Base-by-base conservation (phyloP, 176 grass and related monocot genomes). In the Ananas comosus region DNA sequence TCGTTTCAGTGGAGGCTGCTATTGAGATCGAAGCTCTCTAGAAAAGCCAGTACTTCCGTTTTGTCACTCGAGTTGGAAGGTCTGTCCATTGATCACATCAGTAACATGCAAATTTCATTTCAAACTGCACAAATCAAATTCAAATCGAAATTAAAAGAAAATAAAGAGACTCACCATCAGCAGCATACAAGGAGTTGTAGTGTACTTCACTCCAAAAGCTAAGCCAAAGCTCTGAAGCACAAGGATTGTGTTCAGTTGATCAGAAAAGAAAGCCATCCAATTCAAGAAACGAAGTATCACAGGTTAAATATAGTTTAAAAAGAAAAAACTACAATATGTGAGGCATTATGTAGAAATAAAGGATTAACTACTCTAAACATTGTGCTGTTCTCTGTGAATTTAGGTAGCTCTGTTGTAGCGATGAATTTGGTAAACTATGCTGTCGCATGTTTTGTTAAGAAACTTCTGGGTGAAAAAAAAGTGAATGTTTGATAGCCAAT, bases 151-250 rank as follows among this genome's bases (percentile, higher is more conserved):
- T 50, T 14, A 24, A 51, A 61, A 71, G 8, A 16, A 12, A 11
- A 52, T 12, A 28, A 65, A 73, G 49, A 74, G 52, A 75, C 53
- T 80, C 70, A 97, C 93, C 93, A 85, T 97, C 86, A 81, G 74
- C 74, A 63, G 82, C 94, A 82, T 97, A 97, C 50, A 97, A 78
- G 27, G 94, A 97, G 76, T 97, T 97, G 82, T 97, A 97, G 74
- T 97, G 94, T 61, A 97, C 94, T 81, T 97, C 94, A 23, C 94
- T 90, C 94, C 94, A 97, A 75, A 97, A 97, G 72, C 94, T 97
- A 70, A 97, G 77, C 94, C 94, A 92, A 52, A 97, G 76, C 86
- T 97, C 93, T 97, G 79, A 75, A 90, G 64, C 10, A 10, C 56
- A 61, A 19, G 56, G 21, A 61, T 61, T 18, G 21, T 6, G 56